A percentile compares a stretch with the other conserved stretches of the same genome.
Conservation (phyloP, 176 grass and related monocot species). For the Coix lacrymajobi region DNA sequence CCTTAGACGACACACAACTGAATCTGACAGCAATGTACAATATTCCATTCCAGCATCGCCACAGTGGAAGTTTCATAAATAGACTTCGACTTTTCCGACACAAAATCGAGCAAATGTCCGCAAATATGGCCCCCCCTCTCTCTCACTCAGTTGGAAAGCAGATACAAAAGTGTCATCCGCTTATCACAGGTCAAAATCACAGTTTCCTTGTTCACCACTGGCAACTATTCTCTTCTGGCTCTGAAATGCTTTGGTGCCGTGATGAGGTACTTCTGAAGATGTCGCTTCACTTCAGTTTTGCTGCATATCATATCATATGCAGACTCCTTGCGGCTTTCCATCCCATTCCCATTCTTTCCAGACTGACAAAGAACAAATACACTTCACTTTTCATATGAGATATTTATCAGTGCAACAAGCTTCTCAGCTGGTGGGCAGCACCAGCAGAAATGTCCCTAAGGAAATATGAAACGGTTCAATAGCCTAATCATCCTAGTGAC, state of each 20-base stretch:
- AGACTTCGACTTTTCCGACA: background rate
- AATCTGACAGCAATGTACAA: background rate
- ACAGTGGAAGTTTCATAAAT: background rate
- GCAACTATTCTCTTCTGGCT: background rate
- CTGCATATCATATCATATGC: background rate
- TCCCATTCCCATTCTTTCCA: background rate
- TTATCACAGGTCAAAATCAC: background rate
- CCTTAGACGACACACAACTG: background rate
- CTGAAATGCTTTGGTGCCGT: background rate
- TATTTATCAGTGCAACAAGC: background rate
- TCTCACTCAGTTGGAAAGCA: background rate
- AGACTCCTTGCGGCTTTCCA: background rate
- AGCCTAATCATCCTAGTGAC: background rate
- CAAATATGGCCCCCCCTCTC: background rate
- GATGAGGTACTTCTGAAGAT: background rate
- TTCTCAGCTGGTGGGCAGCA: background rate
- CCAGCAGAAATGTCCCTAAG: background rate
- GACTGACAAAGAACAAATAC: background rate
- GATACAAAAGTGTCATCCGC: background rate
- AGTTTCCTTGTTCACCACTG: background rate
- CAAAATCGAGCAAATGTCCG: conserved; percentile 7
- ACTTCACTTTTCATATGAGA: background rate
- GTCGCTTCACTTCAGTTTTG: background rate
- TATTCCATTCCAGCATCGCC: conserved; percentile 15
- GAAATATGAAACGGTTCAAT: background rate